Evolutionary conservation across 176 grass and related monocot genomes (phyloP), one percentile per base, ranked within the genome.

Genomic region (Oryza nivara): DNA sequence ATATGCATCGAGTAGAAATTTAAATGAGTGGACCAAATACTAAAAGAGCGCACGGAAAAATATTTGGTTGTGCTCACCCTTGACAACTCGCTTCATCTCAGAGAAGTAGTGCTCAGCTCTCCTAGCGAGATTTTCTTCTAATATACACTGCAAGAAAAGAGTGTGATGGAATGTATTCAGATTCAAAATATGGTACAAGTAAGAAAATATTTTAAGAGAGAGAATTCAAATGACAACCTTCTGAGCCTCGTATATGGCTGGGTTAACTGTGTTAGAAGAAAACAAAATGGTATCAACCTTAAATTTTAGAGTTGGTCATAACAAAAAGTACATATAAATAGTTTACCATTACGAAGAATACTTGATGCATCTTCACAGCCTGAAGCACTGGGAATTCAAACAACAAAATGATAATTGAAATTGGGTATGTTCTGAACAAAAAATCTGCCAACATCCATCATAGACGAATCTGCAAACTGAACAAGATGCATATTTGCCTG

Each of bases 61-160:
- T 2, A 68, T 70, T 63, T 63, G 43, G 48, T 68, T 68, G n/a
- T 79, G 61, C 84, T 90, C 41, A 95, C 96, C 96, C 92, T 94
- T 90, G 72, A 44, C 85, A 84, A 99, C 91, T 40, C 86, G 83
- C 40, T 90, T 87, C 78, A 73, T 91, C 90, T 99, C 96, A 81
- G 89, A 99, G 51, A 90, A 98, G 81, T 96, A 99, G 70, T 99
- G 96, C 71, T 92, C 88, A 79, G 89, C 93, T 84, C 96, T 94
- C 86, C 84, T 96, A 72, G 81, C 88, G 83, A 96, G 74, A 38
- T 99, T 91, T 78, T 76, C 88, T 25, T 89, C 82, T 73, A 99
- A 91, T 83, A 80, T 54, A 35, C 51, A 75, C 96, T 94, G 84
- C 23, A 79, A 13, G 23, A 86, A 85, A 28, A 85, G 20, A 35